A percentile compares a stretch with the other conserved stretches of the same genome.
These are phyloP conservation scores for Podospora conica DNA, from an alignment of 495 filamentous ascomycete genomes.

Conservation along the genomic window DNA sequence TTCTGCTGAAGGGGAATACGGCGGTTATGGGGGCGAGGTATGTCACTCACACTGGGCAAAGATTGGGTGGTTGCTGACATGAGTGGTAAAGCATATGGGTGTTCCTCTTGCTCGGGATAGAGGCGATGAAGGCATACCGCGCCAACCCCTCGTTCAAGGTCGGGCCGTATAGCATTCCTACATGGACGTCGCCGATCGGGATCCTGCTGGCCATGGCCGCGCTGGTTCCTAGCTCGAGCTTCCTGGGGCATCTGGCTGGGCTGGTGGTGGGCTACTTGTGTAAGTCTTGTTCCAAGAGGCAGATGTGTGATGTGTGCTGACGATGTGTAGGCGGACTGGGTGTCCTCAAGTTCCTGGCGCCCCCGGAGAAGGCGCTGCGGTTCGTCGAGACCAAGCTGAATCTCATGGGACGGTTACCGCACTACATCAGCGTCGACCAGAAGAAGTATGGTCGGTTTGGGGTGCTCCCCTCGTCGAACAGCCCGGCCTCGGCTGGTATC, in stretches of 20 bases:
- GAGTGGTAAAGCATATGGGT: constrained; percentile 62
- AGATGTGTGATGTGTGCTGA: constrained; percentile 1
- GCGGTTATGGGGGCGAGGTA: constrained; percentile 79
- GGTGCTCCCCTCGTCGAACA: constrained; percentile 57
- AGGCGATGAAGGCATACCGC: constrained; percentile 72
- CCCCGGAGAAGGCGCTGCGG: constrained; percentile 71
- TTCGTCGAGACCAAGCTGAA: constrained; percentile 84
- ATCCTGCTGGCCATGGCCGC: constrained; percentile 63
- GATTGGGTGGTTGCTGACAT: neutral
- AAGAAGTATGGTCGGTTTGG: constrained; percentile 96
- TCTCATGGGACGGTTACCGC: constrained; percentile 70
- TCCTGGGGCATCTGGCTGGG: constrained; percentile 81
- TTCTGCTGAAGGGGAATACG: constrained; percentile 57
- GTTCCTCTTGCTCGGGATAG: constrained; percentile 76
- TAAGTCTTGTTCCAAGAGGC: constrained; percentile 38
- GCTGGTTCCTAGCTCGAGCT: constrained; percentile 70
- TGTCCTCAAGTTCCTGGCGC: constrained; percentile 77
- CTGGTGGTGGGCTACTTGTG: constrained; percentile 78
- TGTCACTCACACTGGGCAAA: constrained; percentile 11
- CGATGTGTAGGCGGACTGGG: constrained; percentile 60
- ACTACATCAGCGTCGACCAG: constrained; percentile 88
- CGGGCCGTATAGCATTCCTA: constrained; percentile 72
- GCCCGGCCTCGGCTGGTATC: constrained; percentile 25
- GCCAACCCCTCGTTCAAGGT: constrained; percentile 69
- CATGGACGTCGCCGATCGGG: constrained; percentile 81